Conservation (phyloP, 2,329 filamentous ascomycete genomes). For the Dichotomopilus funicola region DNA sequence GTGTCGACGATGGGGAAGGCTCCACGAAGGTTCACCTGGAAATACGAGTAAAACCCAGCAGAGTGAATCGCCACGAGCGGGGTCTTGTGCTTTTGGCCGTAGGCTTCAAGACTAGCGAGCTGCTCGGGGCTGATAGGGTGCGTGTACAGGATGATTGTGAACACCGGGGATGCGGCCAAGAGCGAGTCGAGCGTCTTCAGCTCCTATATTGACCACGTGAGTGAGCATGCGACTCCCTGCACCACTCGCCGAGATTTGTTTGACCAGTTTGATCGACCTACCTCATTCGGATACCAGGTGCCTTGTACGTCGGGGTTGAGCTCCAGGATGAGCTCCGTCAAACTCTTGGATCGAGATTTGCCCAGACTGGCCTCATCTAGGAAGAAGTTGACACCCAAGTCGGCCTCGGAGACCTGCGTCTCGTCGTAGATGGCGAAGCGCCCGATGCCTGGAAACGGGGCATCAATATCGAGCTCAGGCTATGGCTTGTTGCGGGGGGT, state of each 20-base stretch:
- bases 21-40: constrained; percentile 70
- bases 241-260: background rate
- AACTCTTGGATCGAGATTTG: constrained; percentile 69
- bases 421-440: constrained; percentile 87
- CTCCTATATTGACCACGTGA: constrained; percentile 20
- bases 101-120: constrained; percentile 40
- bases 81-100: constrained; percentile 51
- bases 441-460: constrained; percentile 60
- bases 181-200: constrained; percentile 35
- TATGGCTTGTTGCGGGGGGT: too few species aligned
- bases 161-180: constrained; percentile 36
- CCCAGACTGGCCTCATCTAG: constrained; percentile 73
- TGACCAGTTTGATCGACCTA: constrained; percentile 30
- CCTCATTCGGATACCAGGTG: constrained; percentile 52
- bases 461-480: constrained; percentile 19
- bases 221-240: constrained; percentile 9
- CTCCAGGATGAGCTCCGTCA: constrained; percentile 70
- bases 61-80: constrained; percentile 80
- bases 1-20: constrained; percentile 92
- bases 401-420: constrained; percentile 66
- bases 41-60: constrained; percentile 86
- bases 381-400: constrained; percentile 96
- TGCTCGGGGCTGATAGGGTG: constrained; percentile 42
- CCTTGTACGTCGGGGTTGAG: constrained; percentile 90
- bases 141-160: constrained; percentile 51